Base-by-base conservation (phyloP, 2,329 filamentous ascomycete species). In the Claviceps pusilla region DNA sequence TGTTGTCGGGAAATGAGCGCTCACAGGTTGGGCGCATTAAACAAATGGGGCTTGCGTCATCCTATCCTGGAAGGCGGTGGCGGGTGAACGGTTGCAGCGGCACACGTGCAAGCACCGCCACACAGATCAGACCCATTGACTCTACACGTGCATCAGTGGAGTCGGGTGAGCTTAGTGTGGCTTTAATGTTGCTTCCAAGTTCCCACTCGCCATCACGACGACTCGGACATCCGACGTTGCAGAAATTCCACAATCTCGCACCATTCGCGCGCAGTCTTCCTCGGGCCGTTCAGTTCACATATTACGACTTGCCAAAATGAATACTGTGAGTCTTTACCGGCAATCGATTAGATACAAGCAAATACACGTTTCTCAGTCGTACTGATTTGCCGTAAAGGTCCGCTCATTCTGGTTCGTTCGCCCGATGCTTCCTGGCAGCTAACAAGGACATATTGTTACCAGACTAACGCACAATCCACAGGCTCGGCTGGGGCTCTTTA, bases 401-500 rank as follows among this genome's bases (percentile, higher is more conserved):
- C 80, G 76, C 73, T 84, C 81, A 52, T 84, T 84, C 71, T 84
- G 81, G 81, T 84, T 73, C 59, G 73, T 62, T 52, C n/a, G 28
- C 11, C 41, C 31, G 51, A 19, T 16, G 31, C 29, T 41, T 41
- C 3, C 39, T n/a, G 28, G 28, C 12, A 16, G 24, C 24, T 10
- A 16, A 29, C 7, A 16, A 9, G 14, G 43, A 29, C 11, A 14
- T 16, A 6, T 47, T 14, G 5, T 31, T 29, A 12, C 7, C 14
- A 50, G 39, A 50, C 47, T 54, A 29, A 54, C 52, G 49, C 33
- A 16, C 29, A 50, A 37, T 50, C n/a, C 37, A n/a, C 60, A 95
- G 89, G 87, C 74, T 91, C 65, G 93, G 93, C 65, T 96, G 89
- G 93, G 90, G 87, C 62, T 79, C 89, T 51, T 79, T 97, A 54